Base-by-base conservation (phyloP, 2,329 filamentous ascomycete species). In the Colletotrichum brevisporum region DNA sequence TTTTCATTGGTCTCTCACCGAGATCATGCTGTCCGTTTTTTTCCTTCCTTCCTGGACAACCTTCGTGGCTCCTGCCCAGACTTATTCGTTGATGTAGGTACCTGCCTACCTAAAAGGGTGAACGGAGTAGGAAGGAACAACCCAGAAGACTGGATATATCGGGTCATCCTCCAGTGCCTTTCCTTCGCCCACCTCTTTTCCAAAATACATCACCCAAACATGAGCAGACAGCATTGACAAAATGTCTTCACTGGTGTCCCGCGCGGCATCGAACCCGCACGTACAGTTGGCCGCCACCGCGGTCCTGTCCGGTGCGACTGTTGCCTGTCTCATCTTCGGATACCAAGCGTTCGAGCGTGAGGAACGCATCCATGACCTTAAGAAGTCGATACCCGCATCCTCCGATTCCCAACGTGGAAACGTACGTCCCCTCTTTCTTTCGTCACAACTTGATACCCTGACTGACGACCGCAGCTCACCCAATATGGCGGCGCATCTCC, bases 261-360 rank as follows among this genome's bases (percentile, higher is more conserved):
- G 84, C 61, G 79, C 82, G 5, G 75, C 84, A 48, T 79, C 81
- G 47, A 85, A 80, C 74, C 80, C 84, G 41, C 83, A 83, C 27
- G 77, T 86, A 50, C 93, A 94, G 78, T 83, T 96, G 43, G 87
- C 90, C 18, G 88, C 91, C 3, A 94, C 93, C 0, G 93, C 93
- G 2, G 83, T 93, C 24, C 81, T 89, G 15, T 91, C 89, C 0
- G 90, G 89, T 18, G 86, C 85, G 9, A 83, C 89, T 0, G 89
- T 88, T 27, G 89, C 89, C 2, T 84, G 84, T n/a, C 82, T 88
- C 8, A 83, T 92, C 39, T 79, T 92, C 15, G 87, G 88, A 21
- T 90, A 89, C 73, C 90, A 92, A 77, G 84, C 83, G 47, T 78
- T 90, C n/a, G 84, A 86, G 70, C 78, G 87, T 36, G 83, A 86